Percentiles rank a stretch among this genome's conserved stretches.
Evolutionary conservation across 2,329 filamentous ascomycete genomes (phyloP).

Genomic region (Talaromyces rugulosus): DNA sequence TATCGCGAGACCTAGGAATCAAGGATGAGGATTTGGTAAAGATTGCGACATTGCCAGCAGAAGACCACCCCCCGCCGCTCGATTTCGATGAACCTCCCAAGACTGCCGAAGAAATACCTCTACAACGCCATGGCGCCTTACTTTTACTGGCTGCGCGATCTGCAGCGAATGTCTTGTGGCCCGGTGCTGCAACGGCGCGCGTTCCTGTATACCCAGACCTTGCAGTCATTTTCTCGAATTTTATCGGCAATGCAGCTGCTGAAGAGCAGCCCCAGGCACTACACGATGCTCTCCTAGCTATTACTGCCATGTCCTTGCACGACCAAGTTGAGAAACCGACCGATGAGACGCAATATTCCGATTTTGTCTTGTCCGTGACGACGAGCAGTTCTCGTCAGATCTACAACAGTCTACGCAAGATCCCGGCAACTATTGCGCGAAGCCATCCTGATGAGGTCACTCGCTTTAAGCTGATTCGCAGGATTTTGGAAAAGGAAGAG

Average conservation of each 20-base stretch:
- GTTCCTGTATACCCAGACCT: conserved; percentile 53
- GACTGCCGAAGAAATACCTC: conserved; percentile 50
- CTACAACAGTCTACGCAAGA: conserved; percentile 33
- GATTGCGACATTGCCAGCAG: conserved; percentile 38
- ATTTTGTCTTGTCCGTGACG: conserved; percentile 47
- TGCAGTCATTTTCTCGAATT: conserved; percentile 48
- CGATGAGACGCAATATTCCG: conserved; percentile 49
- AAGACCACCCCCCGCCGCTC: conserved; percentile 38
- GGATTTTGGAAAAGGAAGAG: conserved; percentile 51
- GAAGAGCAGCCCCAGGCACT: conserved; percentile 50
- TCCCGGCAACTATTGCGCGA: conserved; percentile 40
- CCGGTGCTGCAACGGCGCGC: conserved; percentile 32
- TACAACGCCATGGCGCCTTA: conserved; percentile 54
- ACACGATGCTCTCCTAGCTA: conserved; percentile 50
- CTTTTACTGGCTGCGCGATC: conserved; percentile 52
- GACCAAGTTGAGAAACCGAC: conserved; percentile 42
- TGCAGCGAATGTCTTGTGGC: conserved; percentile 48
- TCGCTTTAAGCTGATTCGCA: conserved; percentile 52
- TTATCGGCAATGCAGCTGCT: conserved; percentile 41
- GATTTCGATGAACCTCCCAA: conserved; percentile 54
- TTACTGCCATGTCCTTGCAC: conserved; percentile 49
- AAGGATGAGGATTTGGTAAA: conserved; percentile 45
- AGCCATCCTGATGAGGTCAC: conserved; percentile 50
- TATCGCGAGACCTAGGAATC: conserved; percentile 53
- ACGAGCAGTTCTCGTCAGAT: conserved; percentile 34